These are phyloP conservation scores for Oxyria digyna DNA, from an alignment of 148 eudicot species.

Conservation along the genomic window DNA sequence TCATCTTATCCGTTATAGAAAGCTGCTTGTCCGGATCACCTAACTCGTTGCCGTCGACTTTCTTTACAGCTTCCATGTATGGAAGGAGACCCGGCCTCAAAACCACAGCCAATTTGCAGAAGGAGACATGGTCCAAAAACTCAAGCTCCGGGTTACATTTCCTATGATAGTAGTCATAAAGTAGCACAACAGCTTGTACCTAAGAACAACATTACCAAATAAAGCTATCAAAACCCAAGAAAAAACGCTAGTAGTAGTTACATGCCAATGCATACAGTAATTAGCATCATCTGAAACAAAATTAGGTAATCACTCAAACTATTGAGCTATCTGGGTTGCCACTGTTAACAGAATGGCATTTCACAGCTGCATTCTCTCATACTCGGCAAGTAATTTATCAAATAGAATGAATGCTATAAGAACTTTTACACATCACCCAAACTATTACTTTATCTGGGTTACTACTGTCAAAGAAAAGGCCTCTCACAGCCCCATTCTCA, in stretches of 20 bases:
- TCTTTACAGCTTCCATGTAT: constrained; percentile 32
- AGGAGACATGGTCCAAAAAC: constrained; percentile 47
- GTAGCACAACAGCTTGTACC: constrained; percentile 88
- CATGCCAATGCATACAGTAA: too few relatives aligned
- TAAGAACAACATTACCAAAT: constrained; percentile 12
- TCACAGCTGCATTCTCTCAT: too few relatives aligned
- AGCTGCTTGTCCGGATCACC: constrained; percentile 33
- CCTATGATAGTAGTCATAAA: constrained; percentile 81
- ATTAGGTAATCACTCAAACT: too few relatives aligned
- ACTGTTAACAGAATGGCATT: too few relatives aligned
- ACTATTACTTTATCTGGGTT: too few relatives aligned
- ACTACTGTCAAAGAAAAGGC: not conserved
- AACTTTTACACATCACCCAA: too few relatives aligned
- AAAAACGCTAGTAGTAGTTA: not conserved
- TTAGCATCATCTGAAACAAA: too few relatives aligned
- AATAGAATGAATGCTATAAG: too few relatives aligned
- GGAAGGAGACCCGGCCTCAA: constrained; percentile 37
- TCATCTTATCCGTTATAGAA: constrained; percentile 65
- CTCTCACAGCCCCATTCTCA: not conserved
- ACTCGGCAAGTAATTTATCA: too few relatives aligned
- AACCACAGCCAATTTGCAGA: constrained; percentile 56
- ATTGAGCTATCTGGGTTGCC: too few relatives aligned
- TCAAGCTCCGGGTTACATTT: constrained; percentile 35
- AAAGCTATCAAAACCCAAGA: not conserved
- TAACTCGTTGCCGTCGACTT: constrained; percentile 18